Percentiles rank a stretch among this genome's conserved stretches.
Conservation (phyloP, 768 basidiomycete genomes). For the Mycena epipterygia region DNA sequence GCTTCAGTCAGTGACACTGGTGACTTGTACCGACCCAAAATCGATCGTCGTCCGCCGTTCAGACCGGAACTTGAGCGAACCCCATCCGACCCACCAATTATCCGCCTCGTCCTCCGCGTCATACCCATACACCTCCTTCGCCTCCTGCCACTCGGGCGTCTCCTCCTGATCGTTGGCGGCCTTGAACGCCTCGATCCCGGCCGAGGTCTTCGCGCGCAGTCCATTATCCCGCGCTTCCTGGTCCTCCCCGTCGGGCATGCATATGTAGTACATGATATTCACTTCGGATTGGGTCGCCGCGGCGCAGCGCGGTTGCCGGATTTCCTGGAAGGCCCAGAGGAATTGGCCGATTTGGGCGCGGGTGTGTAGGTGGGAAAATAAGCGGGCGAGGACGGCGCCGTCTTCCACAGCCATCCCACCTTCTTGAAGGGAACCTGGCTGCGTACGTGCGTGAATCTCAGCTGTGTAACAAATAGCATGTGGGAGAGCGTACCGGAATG, state of each 20-base stretch:
- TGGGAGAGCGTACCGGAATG: not conserved
- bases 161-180: slow-evolving; percentile 39
- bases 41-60: no score
- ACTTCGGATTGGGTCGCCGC: slow-evolving; percentile 58
- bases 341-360: slow-evolving; percentile 64
- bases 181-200: slow-evolving; percentile 38
- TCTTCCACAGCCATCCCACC: slow-evolving; percentile 70
- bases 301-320: slow-evolving; percentile 64
- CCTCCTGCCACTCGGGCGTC: no score
- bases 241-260: slow-evolving; percentile 58
- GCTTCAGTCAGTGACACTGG: no score
- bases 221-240: slow-evolving; percentile 57
- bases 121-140: slow-evolving; percentile 66
- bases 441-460: not conserved
- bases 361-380: slow-evolving; percentile 67
- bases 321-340: no score
- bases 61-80: slow-evolving; percentile 40
- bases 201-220: slow-evolving; percentile 49
- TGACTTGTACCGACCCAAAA: no score
- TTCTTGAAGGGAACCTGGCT: slow-evolving; percentile 67
- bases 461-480: no score
- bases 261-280: slow-evolving; percentile 60
- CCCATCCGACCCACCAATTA: slow-evolving; percentile 73
- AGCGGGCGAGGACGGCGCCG: slow-evolving; percentile 68
- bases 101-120: slow-evolving; percentile 71